Evolutionary conservation across 768 basidiomycete genomes (phyloP).

Genomic region (Hygrophoropsis aurantiaca): DNA sequence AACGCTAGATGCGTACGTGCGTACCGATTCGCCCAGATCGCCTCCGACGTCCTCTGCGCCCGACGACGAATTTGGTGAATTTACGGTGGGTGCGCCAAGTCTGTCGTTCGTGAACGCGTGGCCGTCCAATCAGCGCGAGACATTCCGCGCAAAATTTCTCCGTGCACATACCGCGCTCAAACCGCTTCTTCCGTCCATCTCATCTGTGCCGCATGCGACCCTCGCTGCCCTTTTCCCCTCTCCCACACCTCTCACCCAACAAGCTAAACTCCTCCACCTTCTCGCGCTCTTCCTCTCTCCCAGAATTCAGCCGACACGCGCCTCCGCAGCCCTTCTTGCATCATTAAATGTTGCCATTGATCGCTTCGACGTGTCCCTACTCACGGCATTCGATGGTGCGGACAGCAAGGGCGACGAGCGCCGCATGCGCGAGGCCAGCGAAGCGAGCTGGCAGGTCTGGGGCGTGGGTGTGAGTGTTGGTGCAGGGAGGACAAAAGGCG

Average conservation of each 20-base stretch:
- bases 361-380: constrained; percentile 80
- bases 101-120: constrained; percentile 14
- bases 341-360: constrained; percentile 80
- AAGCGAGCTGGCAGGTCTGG: constrained; percentile 86
- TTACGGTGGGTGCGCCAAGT: constrained; percentile 42
- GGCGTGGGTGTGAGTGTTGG: constrained; percentile 44
- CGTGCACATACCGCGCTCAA: constrained; percentile 66
- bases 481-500: constrained; percentile 24
- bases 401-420: constrained; percentile 72
- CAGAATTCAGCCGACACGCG: constrained; percentile 64
- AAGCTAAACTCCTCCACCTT: constrained; percentile 69
- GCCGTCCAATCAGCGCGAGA: constrained; percentile 18
- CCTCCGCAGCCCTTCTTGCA: constrained; percentile 60
- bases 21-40: constrained; percentile 52
- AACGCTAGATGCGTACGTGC: constrained; percentile 52
- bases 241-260: constrained; percentile 44
- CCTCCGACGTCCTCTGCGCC: constrained; percentile 48
- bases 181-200: constrained; percentile 55
- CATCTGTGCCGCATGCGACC: constrained; percentile 64
- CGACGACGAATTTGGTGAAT: constrained; percentile 87
- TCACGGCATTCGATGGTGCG: constrained; percentile 88
- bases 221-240: constrained; percentile 56
- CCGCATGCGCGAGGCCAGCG: constrained; percentile 80
- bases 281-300: constrained; percentile 77
- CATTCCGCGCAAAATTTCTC: constrained; percentile 58